These are phyloP conservation scores for Cladosporium cucumerinum DNA, from an alignment of 2,329 filamentous ascomycete species.

Conservation along the genomic window DNA sequence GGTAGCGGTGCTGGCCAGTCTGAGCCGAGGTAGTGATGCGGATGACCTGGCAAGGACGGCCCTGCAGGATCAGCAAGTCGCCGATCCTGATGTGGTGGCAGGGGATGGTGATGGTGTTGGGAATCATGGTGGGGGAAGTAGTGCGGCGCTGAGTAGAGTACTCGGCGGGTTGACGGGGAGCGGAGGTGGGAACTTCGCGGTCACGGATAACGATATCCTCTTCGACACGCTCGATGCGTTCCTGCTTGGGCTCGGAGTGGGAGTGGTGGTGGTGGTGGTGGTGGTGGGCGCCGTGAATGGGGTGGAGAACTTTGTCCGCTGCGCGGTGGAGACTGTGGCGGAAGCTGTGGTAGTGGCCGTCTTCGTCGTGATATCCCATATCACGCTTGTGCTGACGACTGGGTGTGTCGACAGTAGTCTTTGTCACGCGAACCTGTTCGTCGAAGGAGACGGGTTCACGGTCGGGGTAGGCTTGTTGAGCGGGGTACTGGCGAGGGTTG, in stretches of 20 bases:
- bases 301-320: constrained; percentile 63
- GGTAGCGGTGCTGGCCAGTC: constrained; percentile 99
- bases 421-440: constrained; percentile 49
- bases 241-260: constrained; percentile 45
- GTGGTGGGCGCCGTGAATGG: constrained; percentile 51
- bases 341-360: constrained; percentile 72
- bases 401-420: constrained; percentile 45
- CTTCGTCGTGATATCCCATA: constrained; percentile 80
- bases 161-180: constrained; percentile 31
- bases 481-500: constrained; percentile 36
- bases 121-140: constrained; percentile 28
- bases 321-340: constrained; percentile 66
- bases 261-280: constrained; percentile 38
- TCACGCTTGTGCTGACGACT: constrained; percentile 50
- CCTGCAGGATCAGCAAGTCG: constrained; percentile 98
- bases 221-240: constrained; percentile 31
- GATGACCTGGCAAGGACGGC: constrained; percentile 99
- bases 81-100: constrained; percentile 99
- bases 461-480: constrained; percentile 38
- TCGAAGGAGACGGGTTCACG: constrained; percentile 35
- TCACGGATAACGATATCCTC: constrained; percentile 51
- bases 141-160: constrained; percentile 26
- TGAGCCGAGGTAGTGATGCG: constrained; percentile 97
- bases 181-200: constrained; percentile 43
- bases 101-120: constrained; percentile 94